Evolutionary conservation across 164 flowering plant genomes (phyloP).

Genomic region (Tetracentron sinense): DNA sequence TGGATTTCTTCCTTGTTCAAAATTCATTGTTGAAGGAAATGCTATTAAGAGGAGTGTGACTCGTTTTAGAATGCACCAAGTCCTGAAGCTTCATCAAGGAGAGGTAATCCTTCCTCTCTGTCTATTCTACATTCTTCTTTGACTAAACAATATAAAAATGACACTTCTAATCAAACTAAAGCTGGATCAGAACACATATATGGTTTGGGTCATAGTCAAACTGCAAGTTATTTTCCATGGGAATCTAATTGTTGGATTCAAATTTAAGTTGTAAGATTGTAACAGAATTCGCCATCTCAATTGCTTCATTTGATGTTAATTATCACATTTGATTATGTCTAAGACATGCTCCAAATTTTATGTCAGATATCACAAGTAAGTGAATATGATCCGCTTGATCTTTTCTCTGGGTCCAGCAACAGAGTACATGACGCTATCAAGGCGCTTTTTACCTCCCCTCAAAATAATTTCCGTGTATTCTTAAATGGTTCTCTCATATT

Average conservation of each 20-base stretch:
- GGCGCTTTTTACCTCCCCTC: conserved; percentile 71
- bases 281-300: too few species aligned
- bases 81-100: conserved; percentile 60
- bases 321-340: neutral
- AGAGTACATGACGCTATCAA: conserved; percentile 60
- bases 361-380: conserved; percentile 71
- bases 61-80: conserved; percentile 88
- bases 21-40: conserved; percentile 57
- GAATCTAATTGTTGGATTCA: neutral
- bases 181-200: neutral
- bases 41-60: conserved; percentile 47
- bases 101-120: conserved; percentile 42
- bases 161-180: neutral
- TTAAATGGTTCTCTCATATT: conserved; percentile 69
- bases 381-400: conserved; percentile 78
- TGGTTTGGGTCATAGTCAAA: too few species aligned
- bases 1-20: conserved; percentile 89
- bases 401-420: conserved; percentile 73
- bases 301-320: neutral
- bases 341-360: conserved; percentile 4
- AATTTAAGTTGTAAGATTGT: neutral
- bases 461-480: conserved; percentile 86
- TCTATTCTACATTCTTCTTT: neutral
- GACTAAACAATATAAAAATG: neutral
- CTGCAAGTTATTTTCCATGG: too few species aligned